These are phyloP conservation scores for Metschnikowia lunata DNA, from an alignment of 805 yeast species.

Conservation along the genomic window DNA sequence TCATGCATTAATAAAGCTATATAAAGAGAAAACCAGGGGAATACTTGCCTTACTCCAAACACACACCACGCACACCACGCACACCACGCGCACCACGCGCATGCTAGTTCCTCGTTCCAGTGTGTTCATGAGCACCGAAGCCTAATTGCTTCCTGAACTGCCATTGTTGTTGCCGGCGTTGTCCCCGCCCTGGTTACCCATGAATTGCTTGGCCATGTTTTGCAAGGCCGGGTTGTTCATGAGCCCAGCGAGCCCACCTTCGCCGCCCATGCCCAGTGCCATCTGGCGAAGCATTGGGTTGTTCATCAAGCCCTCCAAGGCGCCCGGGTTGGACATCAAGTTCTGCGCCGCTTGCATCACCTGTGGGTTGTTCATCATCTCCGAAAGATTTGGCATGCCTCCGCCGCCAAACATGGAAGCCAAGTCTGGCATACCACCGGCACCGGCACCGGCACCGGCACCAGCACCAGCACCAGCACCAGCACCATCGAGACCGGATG, in stretches of 20 bases:
- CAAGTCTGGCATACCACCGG: conserved; percentile 70
- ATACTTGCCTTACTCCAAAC: too few species aligned
- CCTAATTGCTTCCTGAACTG: too few species aligned
- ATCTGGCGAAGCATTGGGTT: conserved; percentile 78
- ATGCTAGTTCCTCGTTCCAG: too few species aligned
- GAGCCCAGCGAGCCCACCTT: conserved; percentile 51
- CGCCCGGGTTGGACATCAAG: conserved; percentile 81
- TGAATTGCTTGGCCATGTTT: conserved; percentile 60
- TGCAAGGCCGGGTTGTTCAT: conserved; percentile 77
- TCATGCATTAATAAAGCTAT: too few species aligned
- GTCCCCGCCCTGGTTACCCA: conserved; percentile 41
- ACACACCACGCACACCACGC: too few species aligned
- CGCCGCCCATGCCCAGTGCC: conserved; percentile 75
- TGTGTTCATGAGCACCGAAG: too few species aligned
- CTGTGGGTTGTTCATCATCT: conserved; percentile 53
- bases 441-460: conserved; percentile 26
- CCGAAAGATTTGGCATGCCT: conserved; percentile 58
- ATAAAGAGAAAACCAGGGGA: too few species aligned
- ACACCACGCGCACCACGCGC: too few species aligned
- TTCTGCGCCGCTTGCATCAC: conserved; percentile 83
- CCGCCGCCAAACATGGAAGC: conserved; percentile 66
- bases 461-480: conserved; percentile 37
- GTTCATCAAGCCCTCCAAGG: conserved; percentile 67
- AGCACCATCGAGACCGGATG: conserved; percentile 8
- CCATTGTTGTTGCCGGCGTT: too few species aligned